phyloP scores from a whole-genome alignment of 2,329 filamentous ascomycete species.

The Fusarium tuaranense region DNA sequence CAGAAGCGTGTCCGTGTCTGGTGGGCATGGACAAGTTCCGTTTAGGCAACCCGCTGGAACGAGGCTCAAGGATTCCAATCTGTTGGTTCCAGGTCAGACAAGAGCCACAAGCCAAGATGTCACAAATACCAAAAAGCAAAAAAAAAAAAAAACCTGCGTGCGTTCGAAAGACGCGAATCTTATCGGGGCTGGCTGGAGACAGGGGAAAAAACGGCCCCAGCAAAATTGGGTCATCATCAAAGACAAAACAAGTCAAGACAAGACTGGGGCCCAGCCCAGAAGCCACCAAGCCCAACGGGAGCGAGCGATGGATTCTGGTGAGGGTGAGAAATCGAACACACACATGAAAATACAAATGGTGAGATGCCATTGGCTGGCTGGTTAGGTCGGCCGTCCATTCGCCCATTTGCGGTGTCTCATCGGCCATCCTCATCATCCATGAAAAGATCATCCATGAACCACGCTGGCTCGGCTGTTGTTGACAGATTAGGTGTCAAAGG shows the following conservation, averaged over 20 bases:
- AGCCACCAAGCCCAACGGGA: constrained; percentile 39
- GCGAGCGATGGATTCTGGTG: constrained; percentile 26
- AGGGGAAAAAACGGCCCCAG: constrained; percentile 30
- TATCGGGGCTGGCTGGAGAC: constrained; percentile 30
- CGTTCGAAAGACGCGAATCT: constrained; percentile 35
- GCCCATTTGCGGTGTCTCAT: constrained; percentile 32
- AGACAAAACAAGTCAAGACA: constrained; percentile 5
- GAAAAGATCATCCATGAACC: not conserved
- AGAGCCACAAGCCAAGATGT: constrained; percentile 19
- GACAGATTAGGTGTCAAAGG: constrained; percentile 19
- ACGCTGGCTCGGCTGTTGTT: constrained; percentile 3
- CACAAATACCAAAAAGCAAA: constrained; percentile 17
- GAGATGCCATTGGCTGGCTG: constrained; percentile 26
- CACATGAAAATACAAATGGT: constrained; percentile 29
- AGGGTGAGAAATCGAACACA: constrained; percentile 26
- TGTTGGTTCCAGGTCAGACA: constrained; percentile 29
- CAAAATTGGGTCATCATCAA: constrained; percentile 21
- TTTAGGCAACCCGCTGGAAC: constrained; percentile 30
- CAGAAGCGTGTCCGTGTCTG: constrained; percentile 19
- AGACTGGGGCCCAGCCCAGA: constrained; percentile 24
- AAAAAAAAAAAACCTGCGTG: constrained; percentile 18
- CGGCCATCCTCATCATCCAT: constrained; percentile 10
- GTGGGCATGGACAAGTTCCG: constrained; percentile 28
- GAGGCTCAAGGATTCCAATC: constrained; percentile 28
- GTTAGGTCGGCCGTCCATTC: constrained; percentile 19